Evolutionary conservation across 2,329 filamentous ascomycete genomes (phyloP), one percentile per base, ranked within the genome.

Genomic region (Pseudogymnoascus sp.): DNA sequence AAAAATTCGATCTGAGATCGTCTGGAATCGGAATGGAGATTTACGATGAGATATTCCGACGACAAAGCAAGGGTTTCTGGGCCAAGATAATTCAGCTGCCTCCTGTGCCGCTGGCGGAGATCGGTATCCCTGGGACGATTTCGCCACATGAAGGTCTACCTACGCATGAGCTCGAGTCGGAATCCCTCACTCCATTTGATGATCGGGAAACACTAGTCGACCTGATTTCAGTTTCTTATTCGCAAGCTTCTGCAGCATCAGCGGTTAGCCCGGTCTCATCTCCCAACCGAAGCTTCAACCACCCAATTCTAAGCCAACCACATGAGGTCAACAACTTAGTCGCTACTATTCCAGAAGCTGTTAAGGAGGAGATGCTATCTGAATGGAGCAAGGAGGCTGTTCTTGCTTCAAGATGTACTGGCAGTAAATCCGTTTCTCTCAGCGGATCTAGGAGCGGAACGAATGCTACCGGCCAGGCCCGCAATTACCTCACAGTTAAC

Each of bases 341-440:
- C 36, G 73, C 75, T n/a, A 81, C 86, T 62, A 77, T 96, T 2
- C 88, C 91, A 0, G 72, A 77, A 14, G 79, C 78, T 28, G 83
- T 91, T 67, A 85, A 82, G 65, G 89, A 94, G 64, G 83, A 90
- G 66, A 89, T 97, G 82, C 76, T 91, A 62, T 78, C 83, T 18
- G 84, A 89, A 57, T 97, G 93, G 93, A 88, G 85, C 38, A 86
- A 86, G 69, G 92, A 96, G 20, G 75, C 79, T 12, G 89, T 88
- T 33, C 77, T 94, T 59, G 82, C 86, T 9, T 79, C 83, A 37
- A 81, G 90, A 57, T 85, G 88, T 63, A 84, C 89, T 61, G 83
- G 80, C 58, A 86, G 86, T 67, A 89, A 87, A 67, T 84, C 89
- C 0, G 83, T 84, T 11, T 96, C 91, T 3, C 76, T 95, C 60